Conservation (phyloP, 495 filamentous ascomycete genomes). For the Neurospora pannonica region DNA sequence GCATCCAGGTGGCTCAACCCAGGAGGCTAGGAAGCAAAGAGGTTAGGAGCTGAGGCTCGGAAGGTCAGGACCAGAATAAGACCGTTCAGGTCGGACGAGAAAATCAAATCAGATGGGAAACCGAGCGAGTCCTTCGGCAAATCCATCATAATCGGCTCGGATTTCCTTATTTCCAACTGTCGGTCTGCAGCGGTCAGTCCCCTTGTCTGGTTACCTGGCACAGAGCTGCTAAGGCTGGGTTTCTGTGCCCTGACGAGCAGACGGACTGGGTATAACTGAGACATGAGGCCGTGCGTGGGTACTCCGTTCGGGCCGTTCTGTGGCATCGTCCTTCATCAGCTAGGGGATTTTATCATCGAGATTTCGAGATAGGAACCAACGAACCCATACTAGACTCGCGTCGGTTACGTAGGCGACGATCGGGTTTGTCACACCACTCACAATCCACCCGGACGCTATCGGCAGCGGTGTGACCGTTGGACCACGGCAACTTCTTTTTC, state of each 20-base stretch:
- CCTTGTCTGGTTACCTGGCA: neutral
- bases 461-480: neutral
- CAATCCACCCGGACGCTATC: neutral
- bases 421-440: neutral
- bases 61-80: neutral
- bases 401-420: neutral
- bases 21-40: neutral
- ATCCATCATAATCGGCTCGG: neutral
- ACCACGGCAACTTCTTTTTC: neutral
- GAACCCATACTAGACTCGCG: neutral
- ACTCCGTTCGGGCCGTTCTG: neutral
- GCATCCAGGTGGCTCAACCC: neutral
- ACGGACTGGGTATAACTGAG: neutral
- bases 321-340: neutral
- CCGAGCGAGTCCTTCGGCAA: neutral
- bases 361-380: neutral
- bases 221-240: neutral
- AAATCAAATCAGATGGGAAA: neutral
- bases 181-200: neutral
- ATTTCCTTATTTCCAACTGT: neutral
- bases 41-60: neutral
- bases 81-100: neutral
- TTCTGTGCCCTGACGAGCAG: neutral
- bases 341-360: neutral
- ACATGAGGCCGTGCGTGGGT: neutral